Conservation (phyloP, 176 grass and related monocot species). For the Cymbopogon citratus region DNA sequence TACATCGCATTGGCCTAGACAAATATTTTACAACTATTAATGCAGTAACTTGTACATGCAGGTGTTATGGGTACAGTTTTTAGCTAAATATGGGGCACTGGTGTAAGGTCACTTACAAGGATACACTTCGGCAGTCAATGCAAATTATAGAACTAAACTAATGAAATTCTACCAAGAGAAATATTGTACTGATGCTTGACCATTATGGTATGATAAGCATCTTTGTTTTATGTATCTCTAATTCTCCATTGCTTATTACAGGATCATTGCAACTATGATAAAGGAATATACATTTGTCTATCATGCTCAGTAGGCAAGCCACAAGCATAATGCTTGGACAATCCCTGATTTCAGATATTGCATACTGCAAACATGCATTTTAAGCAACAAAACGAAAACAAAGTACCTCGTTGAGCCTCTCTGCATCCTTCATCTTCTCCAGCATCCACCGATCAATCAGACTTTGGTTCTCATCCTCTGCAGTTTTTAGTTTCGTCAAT, state of each 20-base stretch:
- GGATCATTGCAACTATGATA: neutral
- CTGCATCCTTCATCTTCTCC: constrained; percentile 96
- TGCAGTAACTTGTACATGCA: neutral
- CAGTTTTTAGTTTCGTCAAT: constrained; percentile 58
- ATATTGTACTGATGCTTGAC: neutral
- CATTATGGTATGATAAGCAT: constrained; percentile 4
- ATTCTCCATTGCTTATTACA: neutral
- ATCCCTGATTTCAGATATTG: neutral
- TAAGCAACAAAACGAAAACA: constrained; percentile 12
- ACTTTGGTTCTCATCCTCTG: constrained; percentile 62
- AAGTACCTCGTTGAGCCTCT: constrained; percentile 95
- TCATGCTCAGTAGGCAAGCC: neutral
- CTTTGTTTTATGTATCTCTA: neutral
- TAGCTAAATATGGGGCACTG: neutral
- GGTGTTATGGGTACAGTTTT: neutral
- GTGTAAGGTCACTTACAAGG: constrained; percentile 7
- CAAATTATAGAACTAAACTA: neutral
- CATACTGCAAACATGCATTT: neutral
- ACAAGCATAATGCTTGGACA: neutral
- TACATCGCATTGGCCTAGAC: constrained; percentile 93
- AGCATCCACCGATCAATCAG: constrained; percentile 91
- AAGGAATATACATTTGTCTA: constrained; percentile 2
- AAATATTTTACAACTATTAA: constrained; percentile 24
- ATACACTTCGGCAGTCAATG: neutral
- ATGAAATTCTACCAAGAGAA: neutral